Evolutionary conservation across 2,329 filamentous ascomycete species (phyloP).

Genomic region (Thelonectria rubi): DNA sequence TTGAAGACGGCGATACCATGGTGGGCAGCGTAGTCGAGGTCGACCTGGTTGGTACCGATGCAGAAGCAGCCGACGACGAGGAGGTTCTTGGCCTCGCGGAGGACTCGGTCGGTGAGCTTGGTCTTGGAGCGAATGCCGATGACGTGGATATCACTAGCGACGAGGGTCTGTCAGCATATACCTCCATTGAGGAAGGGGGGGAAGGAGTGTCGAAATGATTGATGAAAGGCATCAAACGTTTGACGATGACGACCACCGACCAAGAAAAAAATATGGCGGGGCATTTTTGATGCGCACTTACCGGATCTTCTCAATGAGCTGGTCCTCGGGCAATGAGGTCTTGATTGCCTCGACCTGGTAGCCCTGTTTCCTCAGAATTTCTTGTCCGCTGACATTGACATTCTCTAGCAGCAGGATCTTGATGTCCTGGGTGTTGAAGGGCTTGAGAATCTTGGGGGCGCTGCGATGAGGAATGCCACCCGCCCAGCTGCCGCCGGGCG

Average conservation of each 20-base stretch:
- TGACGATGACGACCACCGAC: slow-evolving; percentile 24
- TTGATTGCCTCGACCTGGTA: slow-evolving; percentile 97
- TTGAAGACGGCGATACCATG: slow-evolving; percentile 98
- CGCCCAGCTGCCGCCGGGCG: slow-evolving; percentile 70
- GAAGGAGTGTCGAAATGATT: not conserved
- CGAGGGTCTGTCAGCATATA: not conserved
- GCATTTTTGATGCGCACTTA: slow-evolving; percentile 52
- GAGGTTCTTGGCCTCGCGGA: slow-evolving; percentile 90
- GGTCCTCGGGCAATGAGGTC: slow-evolving; percentile 86
- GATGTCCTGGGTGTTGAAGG: slow-evolving; percentile 94
- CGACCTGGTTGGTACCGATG: slow-evolving; percentile 96
- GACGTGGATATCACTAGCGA: slow-evolving; percentile 85
- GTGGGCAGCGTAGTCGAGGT: slow-evolving; percentile 82
- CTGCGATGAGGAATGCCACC: slow-evolving; percentile 52
- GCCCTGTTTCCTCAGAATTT: slow-evolving; percentile 84
- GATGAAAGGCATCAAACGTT: not conserved
- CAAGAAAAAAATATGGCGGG: slow-evolving; percentile 32
- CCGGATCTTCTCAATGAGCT: slow-evolving; percentile 97
- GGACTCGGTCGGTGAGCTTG: slow-evolving; percentile 85
- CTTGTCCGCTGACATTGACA: slow-evolving; percentile 88
- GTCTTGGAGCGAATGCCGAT: slow-evolving; percentile 99
- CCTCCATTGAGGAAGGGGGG: too few species aligned
- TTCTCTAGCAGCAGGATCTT: slow-evolving; percentile 97
- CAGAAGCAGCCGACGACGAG: slow-evolving; percentile 98
- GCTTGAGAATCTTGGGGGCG: slow-evolving; percentile 81